Evolutionary conservation across 805 yeast genomes (phyloP), one percentile per base, ranked within the genome.

Genomic region (Starmerella tilneyi): DNA sequence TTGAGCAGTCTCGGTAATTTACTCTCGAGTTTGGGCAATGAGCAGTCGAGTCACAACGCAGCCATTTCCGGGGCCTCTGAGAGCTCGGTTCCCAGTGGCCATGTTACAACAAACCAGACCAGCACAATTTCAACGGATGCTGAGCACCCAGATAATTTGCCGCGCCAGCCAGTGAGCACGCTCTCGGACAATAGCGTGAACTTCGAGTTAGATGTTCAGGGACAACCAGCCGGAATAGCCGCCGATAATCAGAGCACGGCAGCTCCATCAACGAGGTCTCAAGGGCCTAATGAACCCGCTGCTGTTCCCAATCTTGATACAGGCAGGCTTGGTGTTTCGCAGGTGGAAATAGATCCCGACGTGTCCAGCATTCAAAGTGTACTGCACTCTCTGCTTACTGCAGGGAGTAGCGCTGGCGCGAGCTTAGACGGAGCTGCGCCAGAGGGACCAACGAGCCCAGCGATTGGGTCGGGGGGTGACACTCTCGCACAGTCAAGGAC

Each of bases 361-460:
- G 54, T 51, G n/a, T 40, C 51, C 19, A 44, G 47, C 17, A 51
- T 51, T 12, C 48, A 52, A 13, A 49, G 47, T 33, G 54, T 51
- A 8, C 35, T 51, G 4, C 54, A 51, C 19, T 32, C 48, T 15
- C 45, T 51, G 28, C 34, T 51, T 2, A 40, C 47, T 8, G 43
- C 36, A 12, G 41, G 43, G 12, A 22, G 26, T 11, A n/a, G 26
- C 16, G 16, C n/a, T 4, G 44, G 40, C 9, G 24, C 11, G 3
- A 8, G 32, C 7, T 17, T 26, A 15, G 37, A 17, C 6, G 28
- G 5, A 12, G 19, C 35, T 12, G 44, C 23, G 13, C 21, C 3
- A 5, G 29, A 21, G 33, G 30, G 16, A 2, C 8, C 22, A 7
- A 37, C 16, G 20, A 23, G 16, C 7, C 12, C 20, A 9, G 19